Base-by-base conservation (phyloP, 371 early-diverging fungal species). In the Rhizopus arrhizus region DNA sequence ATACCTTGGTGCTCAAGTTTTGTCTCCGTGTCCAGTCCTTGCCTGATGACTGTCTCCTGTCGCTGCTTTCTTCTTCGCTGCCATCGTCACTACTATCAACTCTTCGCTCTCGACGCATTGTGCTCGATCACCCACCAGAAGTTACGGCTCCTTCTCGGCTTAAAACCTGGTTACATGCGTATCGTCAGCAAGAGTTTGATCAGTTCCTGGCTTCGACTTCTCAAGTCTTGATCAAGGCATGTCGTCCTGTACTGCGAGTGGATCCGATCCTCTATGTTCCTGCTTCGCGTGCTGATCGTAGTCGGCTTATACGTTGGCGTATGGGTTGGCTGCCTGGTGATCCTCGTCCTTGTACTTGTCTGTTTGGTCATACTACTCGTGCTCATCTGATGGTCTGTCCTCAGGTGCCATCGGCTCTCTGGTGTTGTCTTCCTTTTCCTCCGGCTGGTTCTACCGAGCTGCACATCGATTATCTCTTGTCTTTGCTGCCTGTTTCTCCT, bases 291-390 rank as follows among this genome's bases (percentile, higher is more conserved):
- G 4, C n/a, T 4, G 50, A 47, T 4, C 48, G 56, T 42, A 61
- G 62, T 13, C 55, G 50, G 0, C 62, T 64, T 2, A 13, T 38
- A 0, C 58, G 65, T 29, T 65, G 65, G 65, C 65, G 57, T 16
- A 49, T 65, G 50, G 56, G 56, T 29, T 66, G 66, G 58, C 31
- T 58, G 2, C 61, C 66, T 38, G 58, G 58, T 8, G 5, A 52
- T 16, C 22, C 22, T 2, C 22, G 22, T 22, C 22, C 22, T 22
- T 22, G 22, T 22, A 2, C 22, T 22, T 22, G 22, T 22, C 22
- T 22, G 22, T 22, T 22, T 22, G 22, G 22, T 22, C 22, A 22
- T 22, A 22, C 22, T 2, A 22, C 22, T 22, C 22, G 22, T 22
- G 22, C 22, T 0, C 22, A 22, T 22, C 22, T 22, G 1, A 22